Conservation (phyloP, 2,329 filamentous ascomycete genomes). For the Trichoderma pleuroti region DNA sequence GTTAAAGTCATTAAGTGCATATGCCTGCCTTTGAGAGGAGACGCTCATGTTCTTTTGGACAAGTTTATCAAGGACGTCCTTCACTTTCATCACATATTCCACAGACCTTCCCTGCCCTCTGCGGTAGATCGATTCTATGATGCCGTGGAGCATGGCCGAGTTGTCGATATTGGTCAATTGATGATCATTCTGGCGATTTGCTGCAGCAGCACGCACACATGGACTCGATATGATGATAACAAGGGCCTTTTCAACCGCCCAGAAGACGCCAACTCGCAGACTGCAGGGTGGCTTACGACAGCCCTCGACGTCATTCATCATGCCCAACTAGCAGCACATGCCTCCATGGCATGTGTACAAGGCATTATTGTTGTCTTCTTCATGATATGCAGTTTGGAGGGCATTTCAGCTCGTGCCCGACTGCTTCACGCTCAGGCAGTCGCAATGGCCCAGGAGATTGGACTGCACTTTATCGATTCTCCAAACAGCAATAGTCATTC, state of each 20-base stretch:
- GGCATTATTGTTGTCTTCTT: conserved; percentile 38
- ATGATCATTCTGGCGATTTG: conserved; percentile 32
- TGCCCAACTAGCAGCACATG: conserved; percentile 27
- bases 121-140: conserved; percentile 32
- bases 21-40: conserved; percentile 33
- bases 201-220: conserved; percentile 31
- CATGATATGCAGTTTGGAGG: conserved; percentile 38
- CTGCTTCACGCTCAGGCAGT: conserved; percentile 29
- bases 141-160: conserved; percentile 25
- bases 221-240: conserved; percentile 30
- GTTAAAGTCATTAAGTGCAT: conserved; percentile 32
- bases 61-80: conserved; percentile 31
- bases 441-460: conserved; percentile 33
- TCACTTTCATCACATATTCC: conserved; percentile 33
- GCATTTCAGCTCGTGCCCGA: conserved; percentile 34
- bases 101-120: conserved; percentile 27
- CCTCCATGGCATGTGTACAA: conserved; percentile 36
- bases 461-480: conserved; percentile 38
- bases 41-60: conserved; percentile 29
- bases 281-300: conserved; percentile 33
- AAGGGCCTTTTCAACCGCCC: conserved; percentile 27
- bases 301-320: conserved; percentile 37
- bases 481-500: conserved; percentile 20
- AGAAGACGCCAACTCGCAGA: conserved; percentile 29
- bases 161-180: conserved; percentile 26